Conservation (phyloP, 2,329 filamentous ascomycete genomes). For the Myriosclerotinia duriaeana region DNA sequence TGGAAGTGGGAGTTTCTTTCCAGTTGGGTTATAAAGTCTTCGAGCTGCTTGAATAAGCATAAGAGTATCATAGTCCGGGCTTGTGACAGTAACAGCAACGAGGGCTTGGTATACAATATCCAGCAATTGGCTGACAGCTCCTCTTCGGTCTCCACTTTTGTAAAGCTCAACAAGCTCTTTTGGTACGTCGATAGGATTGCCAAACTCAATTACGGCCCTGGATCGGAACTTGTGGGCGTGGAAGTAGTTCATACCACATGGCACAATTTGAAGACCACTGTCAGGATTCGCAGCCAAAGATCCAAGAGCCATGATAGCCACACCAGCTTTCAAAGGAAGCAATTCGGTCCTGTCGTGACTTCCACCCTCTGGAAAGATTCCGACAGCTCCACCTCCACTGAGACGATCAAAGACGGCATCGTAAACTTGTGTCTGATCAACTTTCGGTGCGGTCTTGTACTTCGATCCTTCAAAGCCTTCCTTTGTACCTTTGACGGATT, state of each 20-base stretch:
- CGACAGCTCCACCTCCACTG: slow-evolving; percentile 79
- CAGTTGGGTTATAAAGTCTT: slow-evolving; percentile 85
- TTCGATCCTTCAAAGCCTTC: slow-evolving; percentile 70
- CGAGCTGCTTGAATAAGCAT: slow-evolving; percentile 88
- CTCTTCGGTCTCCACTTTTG: slow-evolving; percentile 75
- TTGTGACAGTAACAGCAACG: slow-evolving; percentile 87
- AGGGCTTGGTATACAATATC: slow-evolving; percentile 62
- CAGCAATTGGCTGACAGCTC: slow-evolving; percentile 81
- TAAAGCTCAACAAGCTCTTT: slow-evolving; percentile 82
- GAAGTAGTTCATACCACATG: slow-evolving; percentile 99
- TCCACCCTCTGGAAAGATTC: slow-evolving; percentile 94
- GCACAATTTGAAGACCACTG: slow-evolving; percentile 90
- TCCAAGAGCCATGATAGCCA: slow-evolving; percentile 96
- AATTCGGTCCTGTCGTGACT: slow-evolving; percentile 93
- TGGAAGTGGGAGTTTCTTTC: slow-evolving; percentile 28
- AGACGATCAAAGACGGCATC: slow-evolving; percentile 85
- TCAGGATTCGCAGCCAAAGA: slow-evolving; percentile 74
- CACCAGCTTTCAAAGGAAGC: slow-evolving; percentile 85
- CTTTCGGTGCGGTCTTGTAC: slow-evolving; percentile 87
- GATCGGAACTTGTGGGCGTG: slow-evolving; percentile 98
- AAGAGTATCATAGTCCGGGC: slow-evolving; percentile 90
- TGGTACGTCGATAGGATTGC: slow-evolving; percentile 82
- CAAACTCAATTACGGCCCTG: slow-evolving; percentile 92
- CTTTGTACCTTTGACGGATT: slow-evolving; percentile 26
- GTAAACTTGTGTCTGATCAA: slow-evolving; percentile 91